Evolutionary conservation across 2,329 filamentous ascomycete genomes (phyloP).

Genomic region (Diplodia scrobiculata): DNA sequence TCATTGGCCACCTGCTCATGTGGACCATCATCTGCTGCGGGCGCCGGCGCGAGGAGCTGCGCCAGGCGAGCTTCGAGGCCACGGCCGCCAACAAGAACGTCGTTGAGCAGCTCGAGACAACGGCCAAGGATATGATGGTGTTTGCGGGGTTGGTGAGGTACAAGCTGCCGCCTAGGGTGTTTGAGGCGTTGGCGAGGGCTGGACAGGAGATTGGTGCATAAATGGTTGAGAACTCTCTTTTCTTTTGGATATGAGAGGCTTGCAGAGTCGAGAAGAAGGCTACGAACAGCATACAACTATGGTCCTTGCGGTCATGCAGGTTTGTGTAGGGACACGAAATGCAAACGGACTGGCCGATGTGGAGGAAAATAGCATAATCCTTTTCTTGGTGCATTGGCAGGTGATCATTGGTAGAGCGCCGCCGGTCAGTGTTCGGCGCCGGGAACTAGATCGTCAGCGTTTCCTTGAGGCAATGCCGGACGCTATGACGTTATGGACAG

Average conservation of each 20-base stretch:
- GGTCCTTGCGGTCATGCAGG: background rate
- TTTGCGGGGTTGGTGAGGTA: conserved; percentile 93
- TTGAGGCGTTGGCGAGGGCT: conserved; percentile 82
- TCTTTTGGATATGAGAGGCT: background rate
- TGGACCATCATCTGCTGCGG: conserved; percentile 91
- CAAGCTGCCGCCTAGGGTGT: conserved; percentile 80
- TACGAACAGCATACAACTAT: background rate
- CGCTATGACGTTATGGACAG: background rate
- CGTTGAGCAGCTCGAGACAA: conserved; percentile 72
- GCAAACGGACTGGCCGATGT: background rate
- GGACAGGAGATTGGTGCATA: conserved; percentile 62
- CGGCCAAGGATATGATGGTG: conserved; percentile 86
- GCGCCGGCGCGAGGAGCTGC: conserved; percentile 68
- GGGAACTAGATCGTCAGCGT: background rate
- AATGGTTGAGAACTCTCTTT: background rate
- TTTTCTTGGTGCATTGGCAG: background rate
- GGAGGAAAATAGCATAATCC: background rate
- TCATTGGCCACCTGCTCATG: conserved; percentile 86
- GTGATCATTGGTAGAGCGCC: background rate
- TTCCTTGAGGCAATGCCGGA: background rate
- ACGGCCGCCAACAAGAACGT: conserved; percentile 58
- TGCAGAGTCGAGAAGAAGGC: background rate
- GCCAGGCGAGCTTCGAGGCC: conserved; percentile 72
- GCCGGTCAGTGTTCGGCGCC: background rate
- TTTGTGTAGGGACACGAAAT: background rate